Conservation (phyloP, 2,329 filamentous ascomycete genomes). For the Arthroderma uncinatum region DNA sequence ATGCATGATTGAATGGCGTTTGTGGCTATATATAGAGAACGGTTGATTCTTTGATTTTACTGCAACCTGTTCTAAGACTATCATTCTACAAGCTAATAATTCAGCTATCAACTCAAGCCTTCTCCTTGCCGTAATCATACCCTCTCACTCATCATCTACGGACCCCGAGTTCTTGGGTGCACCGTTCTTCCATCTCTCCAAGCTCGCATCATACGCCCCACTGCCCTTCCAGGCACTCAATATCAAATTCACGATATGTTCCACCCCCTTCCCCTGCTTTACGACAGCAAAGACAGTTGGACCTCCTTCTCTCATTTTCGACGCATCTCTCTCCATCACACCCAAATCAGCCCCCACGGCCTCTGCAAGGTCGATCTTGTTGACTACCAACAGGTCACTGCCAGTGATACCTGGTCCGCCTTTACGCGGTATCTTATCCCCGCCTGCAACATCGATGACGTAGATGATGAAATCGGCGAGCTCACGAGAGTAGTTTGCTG, state of each 20-base stretch:
- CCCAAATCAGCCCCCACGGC: slow-evolving; percentile 77
- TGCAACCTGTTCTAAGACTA: neutral
- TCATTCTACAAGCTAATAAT: neutral
- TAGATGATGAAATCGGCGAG: slow-evolving; percentile 97
- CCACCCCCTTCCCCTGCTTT: slow-evolving; percentile 77
- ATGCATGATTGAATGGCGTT: slow-evolving; percentile 1
- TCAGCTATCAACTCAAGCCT: neutral
- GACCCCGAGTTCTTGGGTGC: slow-evolving; percentile 28
- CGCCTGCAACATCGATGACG: slow-evolving; percentile 92
- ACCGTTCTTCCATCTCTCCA: slow-evolving; percentile 36
- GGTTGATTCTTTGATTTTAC: neutral
- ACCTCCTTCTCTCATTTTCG: slow-evolving; percentile 89
- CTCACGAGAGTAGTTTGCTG: slow-evolving; percentile 91
- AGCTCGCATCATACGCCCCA: slow-evolving; percentile 50
- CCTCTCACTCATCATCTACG: slow-evolving; percentile 12
- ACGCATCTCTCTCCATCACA: slow-evolving; percentile 90
- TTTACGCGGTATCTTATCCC: slow-evolving; percentile 93
- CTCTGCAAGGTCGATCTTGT: slow-evolving; percentile 92
- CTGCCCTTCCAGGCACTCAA: slow-evolving; percentile 86
- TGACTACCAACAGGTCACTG: slow-evolving; percentile 84
- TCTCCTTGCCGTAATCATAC: too few relatives aligned
- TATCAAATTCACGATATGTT: slow-evolving; percentile 79
- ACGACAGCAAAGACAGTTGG: slow-evolving; percentile 95
- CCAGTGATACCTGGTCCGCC: slow-evolving; percentile 95
- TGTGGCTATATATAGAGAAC: neutral